phyloP scores from a whole-genome alignment of 176 grass and related monocot species.

The barley (Hordeum vulgare) region DNA sequence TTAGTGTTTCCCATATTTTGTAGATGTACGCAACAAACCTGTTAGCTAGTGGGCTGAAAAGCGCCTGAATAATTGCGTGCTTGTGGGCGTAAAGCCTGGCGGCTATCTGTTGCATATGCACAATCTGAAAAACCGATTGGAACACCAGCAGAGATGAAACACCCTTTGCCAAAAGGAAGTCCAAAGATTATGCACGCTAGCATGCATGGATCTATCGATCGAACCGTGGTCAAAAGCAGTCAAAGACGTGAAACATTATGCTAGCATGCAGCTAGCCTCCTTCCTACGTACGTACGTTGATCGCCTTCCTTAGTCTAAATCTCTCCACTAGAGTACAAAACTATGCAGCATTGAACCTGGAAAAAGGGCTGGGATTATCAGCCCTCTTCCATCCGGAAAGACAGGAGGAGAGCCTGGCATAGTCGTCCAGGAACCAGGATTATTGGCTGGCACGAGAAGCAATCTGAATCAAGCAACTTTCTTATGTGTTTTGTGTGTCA shows the following conservation, averaged over 20 bases:
- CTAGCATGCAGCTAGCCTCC: neutral
- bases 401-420: too few relatives aligned
- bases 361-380: neutral
- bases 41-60: neutral
- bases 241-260: neutral
- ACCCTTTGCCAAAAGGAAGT: neutral
- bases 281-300: neutral
- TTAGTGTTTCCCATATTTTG: too few relatives aligned
- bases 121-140: neutral
- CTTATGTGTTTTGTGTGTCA: neutral
- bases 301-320: neutral
- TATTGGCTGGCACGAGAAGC: neutral
- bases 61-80: neutral
- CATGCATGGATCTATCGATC: neutral
- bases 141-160: neutral
- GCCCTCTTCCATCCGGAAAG: too few relatives aligned
- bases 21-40: too few relatives aligned
- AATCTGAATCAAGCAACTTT: neutral
- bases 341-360: neutral
- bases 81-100: neutral
- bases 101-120: neutral
- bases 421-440: neutral
- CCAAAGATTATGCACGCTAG: neutral
- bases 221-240: neutral
- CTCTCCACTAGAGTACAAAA: neutral